Conservation (phyloP, 2,329 filamentous ascomycete genomes). For the Phialophora verrucosa region DNA sequence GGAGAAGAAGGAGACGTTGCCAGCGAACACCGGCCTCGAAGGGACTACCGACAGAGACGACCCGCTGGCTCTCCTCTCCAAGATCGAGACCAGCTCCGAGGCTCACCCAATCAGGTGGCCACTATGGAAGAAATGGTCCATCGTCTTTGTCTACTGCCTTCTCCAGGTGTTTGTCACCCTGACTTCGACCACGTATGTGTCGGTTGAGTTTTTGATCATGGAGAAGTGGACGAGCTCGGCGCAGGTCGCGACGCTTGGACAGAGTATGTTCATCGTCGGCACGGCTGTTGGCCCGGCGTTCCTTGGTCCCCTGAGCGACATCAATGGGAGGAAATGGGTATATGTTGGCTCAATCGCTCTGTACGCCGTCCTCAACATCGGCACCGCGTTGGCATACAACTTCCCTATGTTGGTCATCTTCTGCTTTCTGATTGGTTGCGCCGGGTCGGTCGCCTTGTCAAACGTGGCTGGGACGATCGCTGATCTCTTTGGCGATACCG, state of each 20-base stretch:
- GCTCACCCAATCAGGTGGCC: slow-evolving; percentile 38
- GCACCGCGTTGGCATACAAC: slow-evolving; percentile 46
- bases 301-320: slow-evolving; percentile 50
- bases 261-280: slow-evolving; percentile 53
- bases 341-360: slow-evolving; percentile 48
- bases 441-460: slow-evolving; percentile 46
- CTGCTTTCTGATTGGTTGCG: slow-evolving; percentile 46
- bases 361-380: slow-evolving; percentile 48
- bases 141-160: slow-evolving; percentile 41
- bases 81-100: slow-evolving; percentile 30
- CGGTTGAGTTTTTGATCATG: slow-evolving; percentile 47
- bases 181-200: slow-evolving; percentile 50
- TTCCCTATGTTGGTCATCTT: slow-evolving; percentile 50
- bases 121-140: slow-evolving; percentile 38
- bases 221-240: slow-evolving; percentile 47
- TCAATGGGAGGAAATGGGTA: slow-evolving; percentile 53
- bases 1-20: slow-evolving; percentile 24
- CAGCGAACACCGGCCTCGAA: slow-evolving; percentile 21
- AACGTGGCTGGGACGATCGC: slow-evolving; percentile 48
- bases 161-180: slow-evolving; percentile 50
- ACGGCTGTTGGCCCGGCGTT: slow-evolving; percentile 52
- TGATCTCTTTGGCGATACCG: slow-evolving; percentile 44
- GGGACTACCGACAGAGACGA: slow-evolving; percentile 14
- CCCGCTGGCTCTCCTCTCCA: slow-evolving; percentile 31
- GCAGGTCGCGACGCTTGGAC: slow-evolving; percentile 50